phyloP scores from a whole-genome alignment of 306 rosid species.

The Inga laurina region DNA sequence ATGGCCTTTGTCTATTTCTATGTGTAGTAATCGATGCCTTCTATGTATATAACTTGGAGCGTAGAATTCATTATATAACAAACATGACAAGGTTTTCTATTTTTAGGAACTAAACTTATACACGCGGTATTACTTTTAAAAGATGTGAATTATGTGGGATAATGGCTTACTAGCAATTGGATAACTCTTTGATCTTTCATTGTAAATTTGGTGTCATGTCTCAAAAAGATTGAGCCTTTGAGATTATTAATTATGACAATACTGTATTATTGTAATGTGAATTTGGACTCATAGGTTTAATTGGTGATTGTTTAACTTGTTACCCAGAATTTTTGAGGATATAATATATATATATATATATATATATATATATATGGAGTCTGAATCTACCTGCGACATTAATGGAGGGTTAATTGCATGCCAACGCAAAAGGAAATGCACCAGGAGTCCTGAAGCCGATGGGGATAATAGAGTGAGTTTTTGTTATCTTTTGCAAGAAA shows the following conservation, averaged over 20 bases:
- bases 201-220: background rate
- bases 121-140: background rate
- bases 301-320: background rate
- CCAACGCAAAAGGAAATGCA: background rate
- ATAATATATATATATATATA: too few relatives aligned
- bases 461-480: conserved; percentile 12
- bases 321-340: background rate
- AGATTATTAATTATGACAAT: background rate
- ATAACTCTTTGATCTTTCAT: conserved; percentile 1
- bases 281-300: background rate
- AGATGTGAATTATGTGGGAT: background rate
- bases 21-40: background rate
- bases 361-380: too few relatives aligned
- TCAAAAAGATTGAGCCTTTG: background rate
- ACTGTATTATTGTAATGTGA: background rate
- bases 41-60: background rate
- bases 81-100: background rate
- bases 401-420: background rate
- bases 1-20: background rate
- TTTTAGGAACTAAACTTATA: background rate
- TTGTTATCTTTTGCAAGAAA: background rate
- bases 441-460: background rate
- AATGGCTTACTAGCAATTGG: conserved; percentile 5
- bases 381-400: background rate
- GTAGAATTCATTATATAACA: background rate